phyloP scores from a whole-genome alignment of 2,329 filamentous ascomycete species.

The Blastomyces gilchristii region DNA sequence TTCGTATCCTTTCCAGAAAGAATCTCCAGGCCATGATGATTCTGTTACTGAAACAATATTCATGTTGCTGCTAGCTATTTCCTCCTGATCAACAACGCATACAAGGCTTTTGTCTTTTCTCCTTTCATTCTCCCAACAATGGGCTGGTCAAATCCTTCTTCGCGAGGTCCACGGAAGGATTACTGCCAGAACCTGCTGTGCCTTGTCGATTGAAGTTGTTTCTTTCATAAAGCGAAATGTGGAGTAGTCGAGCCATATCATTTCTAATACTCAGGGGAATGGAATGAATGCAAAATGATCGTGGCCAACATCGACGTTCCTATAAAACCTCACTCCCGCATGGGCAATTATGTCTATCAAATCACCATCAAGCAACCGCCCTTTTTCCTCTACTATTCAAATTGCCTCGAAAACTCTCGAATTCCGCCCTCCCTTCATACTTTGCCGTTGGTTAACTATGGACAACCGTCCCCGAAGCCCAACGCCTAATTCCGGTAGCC shows the following conservation, averaged over 20 bases:
- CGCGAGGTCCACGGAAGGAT: background rate
- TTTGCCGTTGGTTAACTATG: background rate
- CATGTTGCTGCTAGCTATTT: background rate
- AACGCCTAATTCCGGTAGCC: background rate
- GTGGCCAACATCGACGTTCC: background rate
- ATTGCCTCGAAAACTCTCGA: background rate
- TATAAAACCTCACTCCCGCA: background rate
- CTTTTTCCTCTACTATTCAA: background rate
- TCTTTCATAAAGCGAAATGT: background rate
- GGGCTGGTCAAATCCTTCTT: background rate
- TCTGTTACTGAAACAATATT: background rate
- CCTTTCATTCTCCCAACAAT: background rate
- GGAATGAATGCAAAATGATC: background rate
- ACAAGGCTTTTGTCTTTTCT: background rate
- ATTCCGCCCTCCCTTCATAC: background rate
- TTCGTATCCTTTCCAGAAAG: background rate
- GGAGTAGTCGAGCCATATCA: background rate
- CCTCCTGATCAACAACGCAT: background rate
- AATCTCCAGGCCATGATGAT: background rate
- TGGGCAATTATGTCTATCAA: background rate
- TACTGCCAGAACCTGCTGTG: background rate
- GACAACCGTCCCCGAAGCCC: background rate
- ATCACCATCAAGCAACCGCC: background rate
- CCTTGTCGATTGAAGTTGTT: background rate
- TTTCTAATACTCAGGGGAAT: background rate